phyloP scores from a whole-genome alignment of 345 rosid genomes.

The Arabis alpina region DNA sequence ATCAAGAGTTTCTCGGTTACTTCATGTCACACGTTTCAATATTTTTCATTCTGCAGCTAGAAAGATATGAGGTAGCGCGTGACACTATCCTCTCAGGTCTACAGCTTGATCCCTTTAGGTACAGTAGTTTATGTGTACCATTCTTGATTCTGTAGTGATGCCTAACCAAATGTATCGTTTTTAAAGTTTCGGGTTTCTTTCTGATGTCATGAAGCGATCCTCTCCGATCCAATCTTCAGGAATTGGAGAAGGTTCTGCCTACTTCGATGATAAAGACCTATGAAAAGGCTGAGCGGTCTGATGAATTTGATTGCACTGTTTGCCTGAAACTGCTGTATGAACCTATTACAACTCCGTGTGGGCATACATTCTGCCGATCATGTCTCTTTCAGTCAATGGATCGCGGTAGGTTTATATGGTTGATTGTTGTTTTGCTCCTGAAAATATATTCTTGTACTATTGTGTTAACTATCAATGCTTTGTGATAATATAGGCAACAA shows the following conservation, averaged over 20 bases:
- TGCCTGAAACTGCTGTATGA: conserved; percentile 88
- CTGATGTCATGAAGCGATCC: conserved; percentile 69
- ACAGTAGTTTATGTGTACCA: conserved; percentile 24
- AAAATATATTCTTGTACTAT: background rate
- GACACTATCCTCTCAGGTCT: conserved; percentile 82
- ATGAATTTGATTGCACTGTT: conserved; percentile 91
- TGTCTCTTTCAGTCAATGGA: conserved; percentile 96
- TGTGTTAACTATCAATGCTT: conserved; percentile 22
- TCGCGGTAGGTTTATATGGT: conserved; percentile 59
- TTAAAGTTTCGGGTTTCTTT: conserved; percentile 36
- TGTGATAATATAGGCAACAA: conserved; percentile 71
- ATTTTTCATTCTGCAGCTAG: conserved; percentile 60
- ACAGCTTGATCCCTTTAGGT: conserved; percentile 92
- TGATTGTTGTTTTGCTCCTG: conserved; percentile 17
- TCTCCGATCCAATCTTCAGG: conserved; percentile 74
- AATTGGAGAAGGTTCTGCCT: conserved; percentile 54
- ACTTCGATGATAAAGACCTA: conserved; percentile 45
- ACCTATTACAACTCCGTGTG: conserved; percentile 93
- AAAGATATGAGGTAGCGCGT: conserved; percentile 80
- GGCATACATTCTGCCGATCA: conserved; percentile 93
- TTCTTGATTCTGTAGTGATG: conserved; percentile 21
- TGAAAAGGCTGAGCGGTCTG: conserved; percentile 64
- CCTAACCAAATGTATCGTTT: conserved; percentile 21
- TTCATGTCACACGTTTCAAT: conserved; percentile 7
- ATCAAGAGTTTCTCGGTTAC: conserved; percentile 20